phyloP scores from a whole-genome alignment of 257 asterid genomes.

The Dorcoceras hygrometricum region DNA sequence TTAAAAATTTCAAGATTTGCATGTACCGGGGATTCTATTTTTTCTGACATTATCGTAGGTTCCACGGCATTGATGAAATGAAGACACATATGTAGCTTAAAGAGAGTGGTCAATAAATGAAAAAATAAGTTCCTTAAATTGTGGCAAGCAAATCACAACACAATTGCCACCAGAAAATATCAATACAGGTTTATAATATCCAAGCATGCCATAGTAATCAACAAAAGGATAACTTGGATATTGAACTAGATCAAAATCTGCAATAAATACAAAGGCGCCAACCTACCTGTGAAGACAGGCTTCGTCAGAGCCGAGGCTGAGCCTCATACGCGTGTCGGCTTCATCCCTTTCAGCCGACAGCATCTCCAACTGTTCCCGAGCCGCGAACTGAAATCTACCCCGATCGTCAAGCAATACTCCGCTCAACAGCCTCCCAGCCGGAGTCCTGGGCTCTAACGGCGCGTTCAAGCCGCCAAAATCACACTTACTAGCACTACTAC shows the following conservation, averaged over 20 bases:
- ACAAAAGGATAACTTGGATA: background rate
- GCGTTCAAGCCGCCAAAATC: slow-evolving; percentile 57
- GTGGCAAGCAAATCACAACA: background rate
- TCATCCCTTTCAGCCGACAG: slow-evolving; percentile 50
- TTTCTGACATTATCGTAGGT: too few relatives aligned
- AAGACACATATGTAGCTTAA: too few relatives aligned
- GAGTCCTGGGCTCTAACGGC: slow-evolving; percentile 71
- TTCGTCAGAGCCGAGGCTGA: slow-evolving; percentile 64
- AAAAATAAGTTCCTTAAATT: too few relatives aligned
- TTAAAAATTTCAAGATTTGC: too few relatives aligned
- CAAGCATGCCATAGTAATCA: background rate
- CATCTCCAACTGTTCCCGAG: slow-evolving; percentile 50
- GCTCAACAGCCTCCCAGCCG: slow-evolving; percentile 57
- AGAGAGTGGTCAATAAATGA: too few relatives aligned
- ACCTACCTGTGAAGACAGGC: slow-evolving; percentile 78
- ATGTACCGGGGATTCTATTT: too few relatives aligned
- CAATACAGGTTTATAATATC: background rate
- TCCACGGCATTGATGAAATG: too few relatives aligned
- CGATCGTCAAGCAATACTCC: slow-evolving; percentile 61
- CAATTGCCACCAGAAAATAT: background rate
- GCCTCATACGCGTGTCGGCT: slow-evolving; percentile 53
- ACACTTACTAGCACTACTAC: slow-evolving; percentile 31
- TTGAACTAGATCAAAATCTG: background rate
- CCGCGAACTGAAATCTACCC: slow-evolving; percentile 43
- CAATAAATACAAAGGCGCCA: background rate